Base-by-base conservation (phyloP, 805 yeast species). In the Sugiyamaella qingdaonensis region DNA sequence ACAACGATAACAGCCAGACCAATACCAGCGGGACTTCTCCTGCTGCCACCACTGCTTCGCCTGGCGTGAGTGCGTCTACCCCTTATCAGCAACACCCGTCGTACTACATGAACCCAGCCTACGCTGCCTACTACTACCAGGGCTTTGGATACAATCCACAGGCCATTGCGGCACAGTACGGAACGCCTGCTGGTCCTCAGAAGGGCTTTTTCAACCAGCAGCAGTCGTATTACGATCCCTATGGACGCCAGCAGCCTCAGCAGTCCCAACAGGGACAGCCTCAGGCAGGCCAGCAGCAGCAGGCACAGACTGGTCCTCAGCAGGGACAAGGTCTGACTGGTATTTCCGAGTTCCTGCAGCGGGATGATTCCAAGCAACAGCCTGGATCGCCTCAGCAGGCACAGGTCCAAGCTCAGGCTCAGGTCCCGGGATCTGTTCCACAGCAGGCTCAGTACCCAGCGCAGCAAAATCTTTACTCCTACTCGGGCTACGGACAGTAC, bases 371-470 rank as follows among this genome's bases (percentile, higher is more conserved):
- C 19, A 54, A 52, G 51, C 52, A 49, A 16, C 14, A 33, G n/a
- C 53, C 60, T 24, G 60, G 55, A 32, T 58, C 60, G 31, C 68
- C 61, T 57, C 71, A 68, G 50, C 60, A 62, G 46, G 3, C n/a
- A 4, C 37, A 34, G 16, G 43, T 21, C 16, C 69, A 64, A 41
- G 61, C 63, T 46, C 64, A 56, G 46, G 35, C 36, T 13, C 37
- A 35, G n/a, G n/a, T 27, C 13, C 52, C 52, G 39, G 63, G 39
- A 24, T 46, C 42, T 27, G 43, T 39, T 5, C 43, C 43, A 14
- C 62, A 51, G 53, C 61, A 57, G 48, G 54, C 52, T 34, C 60
- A 54, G 35, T 60, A 55, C 47, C 62, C 61, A 5, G 54, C 37
- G 37, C 62, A 57, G 49, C 64, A 59, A 52, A 61, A 61, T 55